phyloP scores from a whole-genome alignment of 352 stramenopile genomes.

The Aphanomyces invadans region DNA sequence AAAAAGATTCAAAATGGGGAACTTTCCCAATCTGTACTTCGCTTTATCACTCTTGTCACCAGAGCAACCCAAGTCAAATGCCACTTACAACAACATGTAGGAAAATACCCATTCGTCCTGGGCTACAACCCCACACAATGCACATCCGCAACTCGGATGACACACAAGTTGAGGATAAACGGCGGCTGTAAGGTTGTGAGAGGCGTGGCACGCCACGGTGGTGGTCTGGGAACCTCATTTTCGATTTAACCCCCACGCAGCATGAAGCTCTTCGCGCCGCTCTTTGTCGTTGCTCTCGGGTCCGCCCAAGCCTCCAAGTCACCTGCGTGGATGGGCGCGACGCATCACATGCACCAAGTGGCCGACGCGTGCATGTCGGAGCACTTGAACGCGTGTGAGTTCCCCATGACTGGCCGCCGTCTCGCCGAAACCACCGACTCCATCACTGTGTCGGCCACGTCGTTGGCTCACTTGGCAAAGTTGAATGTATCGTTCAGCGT shows the following conservation, averaged over 20 bases:
- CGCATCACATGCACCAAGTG: neutral
- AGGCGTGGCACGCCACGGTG: too few relatives aligned
- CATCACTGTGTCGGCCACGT: neutral
- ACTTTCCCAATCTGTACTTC: too few relatives aligned
- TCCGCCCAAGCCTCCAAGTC: neutral
- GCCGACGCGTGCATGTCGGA: neutral
- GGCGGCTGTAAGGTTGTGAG: too few relatives aligned
- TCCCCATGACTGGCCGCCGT: constrained; percentile 3
- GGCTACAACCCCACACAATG: too few relatives aligned
- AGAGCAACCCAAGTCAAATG: too few relatives aligned
- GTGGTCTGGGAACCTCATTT: too few relatives aligned
- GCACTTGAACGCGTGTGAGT: neutral
- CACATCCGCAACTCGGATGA: too few relatives aligned
- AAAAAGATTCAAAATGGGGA: too few relatives aligned
- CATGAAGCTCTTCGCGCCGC: neutral
- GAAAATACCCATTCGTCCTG: too few relatives aligned
- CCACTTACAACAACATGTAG: too few relatives aligned
- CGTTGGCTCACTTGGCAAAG: neutral
- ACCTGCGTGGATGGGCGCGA: neutral
- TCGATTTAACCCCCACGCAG: neutral
- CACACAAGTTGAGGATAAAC: too few relatives aligned
- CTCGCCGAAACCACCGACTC: neutral
- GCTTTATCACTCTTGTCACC: too few relatives aligned
- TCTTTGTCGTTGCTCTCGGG: neutral
- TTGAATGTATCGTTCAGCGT: neutral